These are phyloP conservation scores for Tetracladium marchalianum DNA, from an alignment of 495 filamentous ascomycete species.

Conservation along the genomic window DNA sequence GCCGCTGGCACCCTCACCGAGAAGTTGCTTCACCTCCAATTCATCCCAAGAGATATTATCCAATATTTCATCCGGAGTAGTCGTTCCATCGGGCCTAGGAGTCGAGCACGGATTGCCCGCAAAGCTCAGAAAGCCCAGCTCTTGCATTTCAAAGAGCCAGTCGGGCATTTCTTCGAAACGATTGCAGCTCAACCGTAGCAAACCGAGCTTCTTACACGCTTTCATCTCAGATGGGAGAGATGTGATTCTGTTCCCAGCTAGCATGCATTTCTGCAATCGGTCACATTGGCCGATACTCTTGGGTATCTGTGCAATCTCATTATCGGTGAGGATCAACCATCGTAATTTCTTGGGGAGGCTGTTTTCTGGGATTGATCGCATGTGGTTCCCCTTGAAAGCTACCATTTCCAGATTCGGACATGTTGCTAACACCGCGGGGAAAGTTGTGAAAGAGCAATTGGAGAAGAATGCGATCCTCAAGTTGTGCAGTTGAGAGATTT, in stretches of 20 bases:
- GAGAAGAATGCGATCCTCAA: constrained; percentile 35
- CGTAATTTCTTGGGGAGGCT: constrained; percentile 28
- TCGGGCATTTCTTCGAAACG: constrained; percentile 23
- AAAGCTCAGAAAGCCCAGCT: constrained; percentile 35
- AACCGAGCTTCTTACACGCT: constrained; percentile 29
- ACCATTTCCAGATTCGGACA: constrained; percentile 34
- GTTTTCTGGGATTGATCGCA: constrained; percentile 30
- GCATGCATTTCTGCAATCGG: constrained; percentile 32
- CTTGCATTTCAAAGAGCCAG: constrained; percentile 32
- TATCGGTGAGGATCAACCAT: constrained; percentile 36
- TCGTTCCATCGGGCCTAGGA: constrained; percentile 1
- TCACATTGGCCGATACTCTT: constrained; percentile 28
- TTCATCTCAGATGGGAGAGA: constrained; percentile 29
- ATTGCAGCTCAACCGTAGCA: constrained; percentile 33
- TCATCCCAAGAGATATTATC: constrained; percentile 28
- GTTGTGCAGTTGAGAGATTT: constrained; percentile 27
- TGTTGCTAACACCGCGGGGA: constrained; percentile 28
- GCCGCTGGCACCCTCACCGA: constrained; percentile 28
- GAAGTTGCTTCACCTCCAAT: constrained; percentile 24
- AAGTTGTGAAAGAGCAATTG: constrained; percentile 32
- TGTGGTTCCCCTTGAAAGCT: constrained; percentile 34
- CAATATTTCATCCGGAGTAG: constrained; percentile 12
- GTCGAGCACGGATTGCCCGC: constrained; percentile 32
- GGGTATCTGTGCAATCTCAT: constrained; percentile 26
- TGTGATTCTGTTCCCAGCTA: constrained; percentile 29